Evolutionary conservation across 306 rosid species (phyloP).

Genomic region (Casuarina glauca): DNA sequence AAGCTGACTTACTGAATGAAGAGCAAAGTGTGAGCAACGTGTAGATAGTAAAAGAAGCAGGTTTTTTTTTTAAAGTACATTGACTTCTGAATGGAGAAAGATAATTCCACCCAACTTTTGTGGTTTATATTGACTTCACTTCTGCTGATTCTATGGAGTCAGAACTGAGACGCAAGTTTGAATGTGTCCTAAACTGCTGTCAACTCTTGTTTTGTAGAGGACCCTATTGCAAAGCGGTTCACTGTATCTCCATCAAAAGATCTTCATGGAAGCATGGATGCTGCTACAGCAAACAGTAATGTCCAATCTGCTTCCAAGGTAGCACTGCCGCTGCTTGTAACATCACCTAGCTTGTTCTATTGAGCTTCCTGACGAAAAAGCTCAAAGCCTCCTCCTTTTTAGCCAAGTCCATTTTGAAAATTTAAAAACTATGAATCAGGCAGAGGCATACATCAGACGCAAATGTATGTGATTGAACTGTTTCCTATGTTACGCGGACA

Average conservation of each 20-base stretch:
- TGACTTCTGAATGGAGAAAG: neutral
- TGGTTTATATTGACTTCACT: neutral
- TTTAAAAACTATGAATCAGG: neutral
- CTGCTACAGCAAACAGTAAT: constrained; percentile 39
- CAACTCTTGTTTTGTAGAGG: constrained; percentile 52
- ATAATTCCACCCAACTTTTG: neutral
- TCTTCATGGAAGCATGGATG: constrained; percentile 57
- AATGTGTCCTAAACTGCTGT: constrained; percentile 10
- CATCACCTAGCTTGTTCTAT: neutral
- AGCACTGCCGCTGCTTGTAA: constrained; percentile 23
- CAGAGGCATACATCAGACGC: constrained; percentile 8
- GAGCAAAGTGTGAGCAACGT: neutral
- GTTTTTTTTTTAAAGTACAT: neutral
- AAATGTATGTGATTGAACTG: neutral
- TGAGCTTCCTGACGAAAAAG: neutral
- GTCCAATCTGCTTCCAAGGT: constrained; percentile 60
- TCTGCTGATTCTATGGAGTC: neutral
- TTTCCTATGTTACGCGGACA: neutral
- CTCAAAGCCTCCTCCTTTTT: neutral
- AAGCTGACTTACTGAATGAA: neutral
- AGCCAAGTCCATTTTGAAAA: neutral
- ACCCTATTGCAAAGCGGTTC: constrained; percentile 77
- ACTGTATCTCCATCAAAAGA: constrained; percentile 55
- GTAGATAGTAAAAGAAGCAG: neutral
- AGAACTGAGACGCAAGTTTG: constrained; percentile 17